Base-by-base conservation (phyloP, 164 flowering plant species). In the Nymphaea thermarum region DNA sequence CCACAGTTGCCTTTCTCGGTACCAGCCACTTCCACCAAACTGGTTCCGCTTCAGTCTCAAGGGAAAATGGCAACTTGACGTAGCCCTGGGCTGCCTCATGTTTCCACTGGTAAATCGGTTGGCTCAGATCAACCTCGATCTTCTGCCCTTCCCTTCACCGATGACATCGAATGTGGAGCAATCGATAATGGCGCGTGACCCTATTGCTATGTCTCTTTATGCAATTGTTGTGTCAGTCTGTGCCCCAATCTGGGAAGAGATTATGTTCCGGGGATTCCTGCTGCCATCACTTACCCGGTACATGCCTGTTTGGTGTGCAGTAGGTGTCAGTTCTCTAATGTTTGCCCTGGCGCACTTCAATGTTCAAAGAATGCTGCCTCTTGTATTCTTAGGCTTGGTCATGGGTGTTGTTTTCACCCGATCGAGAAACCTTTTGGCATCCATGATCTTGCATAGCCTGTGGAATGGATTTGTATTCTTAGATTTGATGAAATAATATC, bases 241-340 rank as follows among this genome's bases (percentile, higher is more conserved):
- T 71, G 97, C 98, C 42, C 98, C 97, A 2, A 72, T 91, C 6
- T 91, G 98, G 98, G 98, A 94, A 74, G 98, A 94, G 79, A 85
- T 94, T 11, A 87, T 94, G 7, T 94, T 94, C 68, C 84, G 98
- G 42, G 98, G 98, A 7, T 94, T 94, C 71, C 93, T 94, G 42
- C 84, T 94, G 62, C 98, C 98, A 16, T 94, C 98, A 11, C 76
- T 94, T 78, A 94, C 95, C 43, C 88, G 75, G 65, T 94, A 89
- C 83, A 89, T 94, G 98, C 98, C 98, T 3, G 88, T 89, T 2
- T 94, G 97, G 98, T 83, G 92, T 72, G 84, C 98, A 4, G 82
- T 94, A 41, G 68, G 87, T 63, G 82, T 86, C 68, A 94, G 98
- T 67, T 83, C 97, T 25, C 79, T 94, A 16, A 96, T 85, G 16